A percentile compares a stretch with the other conserved stretches of the same genome.
These are phyloP conservation scores for Hymenoscyphus albidus DNA, from an alignment of 2,329 filamentous ascomycete species.

Conservation along the genomic window DNA sequence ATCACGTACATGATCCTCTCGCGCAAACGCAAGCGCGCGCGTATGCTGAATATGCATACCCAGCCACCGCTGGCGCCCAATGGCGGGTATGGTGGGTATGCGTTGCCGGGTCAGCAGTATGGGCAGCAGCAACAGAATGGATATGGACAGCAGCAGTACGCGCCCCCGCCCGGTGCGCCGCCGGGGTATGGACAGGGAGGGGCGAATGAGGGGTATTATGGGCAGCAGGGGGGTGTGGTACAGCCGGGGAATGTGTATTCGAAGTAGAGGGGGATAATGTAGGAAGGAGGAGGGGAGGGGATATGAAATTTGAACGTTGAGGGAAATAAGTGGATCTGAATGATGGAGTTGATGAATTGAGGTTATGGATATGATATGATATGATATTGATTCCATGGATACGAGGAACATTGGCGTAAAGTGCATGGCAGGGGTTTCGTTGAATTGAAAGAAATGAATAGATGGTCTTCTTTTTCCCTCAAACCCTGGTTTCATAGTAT, in stretches of 20 bases:
- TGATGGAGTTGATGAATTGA: no score
- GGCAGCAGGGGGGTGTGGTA: conserved; percentile 17
- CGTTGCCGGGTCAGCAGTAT: not conserved
- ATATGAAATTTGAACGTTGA: no score
- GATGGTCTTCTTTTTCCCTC: no score
- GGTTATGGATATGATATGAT: no score
- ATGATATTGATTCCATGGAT: no score
- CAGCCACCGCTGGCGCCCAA: not conserved
- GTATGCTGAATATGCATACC: not conserved
- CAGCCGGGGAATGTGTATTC: conserved; percentile 20
- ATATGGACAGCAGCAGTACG: conserved; percentile 13
- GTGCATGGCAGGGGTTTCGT: no score
- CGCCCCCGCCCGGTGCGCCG: conserved; percentile 12
- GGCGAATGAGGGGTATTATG: conserved; percentile 19
- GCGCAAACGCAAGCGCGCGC: not conserved
- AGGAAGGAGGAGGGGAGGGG: no score
- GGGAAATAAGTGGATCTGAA: no score
- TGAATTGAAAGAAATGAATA: no score
- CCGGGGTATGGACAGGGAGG: conserved; percentile 3
- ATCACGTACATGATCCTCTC: not conserved
- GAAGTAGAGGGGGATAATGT: not conserved
- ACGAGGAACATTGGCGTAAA: no score
- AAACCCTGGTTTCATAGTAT: no score
- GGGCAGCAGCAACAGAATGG: not conserved
- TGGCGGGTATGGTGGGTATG: conserved; percentile 12